Evolutionary conservation across 306 rosid genomes (phyloP).

Genomic region (Oemleria cerasiformis): DNA sequence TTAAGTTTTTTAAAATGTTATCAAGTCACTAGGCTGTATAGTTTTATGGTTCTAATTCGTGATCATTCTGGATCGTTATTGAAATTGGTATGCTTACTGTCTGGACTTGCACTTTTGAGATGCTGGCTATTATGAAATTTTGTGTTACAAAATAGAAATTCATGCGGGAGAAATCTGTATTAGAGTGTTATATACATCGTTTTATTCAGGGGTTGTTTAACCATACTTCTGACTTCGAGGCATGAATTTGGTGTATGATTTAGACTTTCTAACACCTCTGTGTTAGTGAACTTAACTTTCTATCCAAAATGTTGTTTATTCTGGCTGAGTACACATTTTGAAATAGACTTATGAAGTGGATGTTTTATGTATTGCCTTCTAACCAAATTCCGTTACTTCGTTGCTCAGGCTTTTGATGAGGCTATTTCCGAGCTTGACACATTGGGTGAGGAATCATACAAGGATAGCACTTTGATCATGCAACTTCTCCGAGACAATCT

Average conservation of each 20-base stretch:
- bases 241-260: neutral
- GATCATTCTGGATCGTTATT: neutral
- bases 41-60: neutral
- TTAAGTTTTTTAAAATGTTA: neutral
- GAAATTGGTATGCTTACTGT: neutral
- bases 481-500: slow-evolving; percentile 95
- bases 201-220: neutral
- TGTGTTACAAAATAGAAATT: neutral
- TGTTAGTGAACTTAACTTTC: neutral
- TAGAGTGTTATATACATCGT: neutral
- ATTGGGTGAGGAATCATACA: slow-evolving; percentile 93
- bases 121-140: neutral
- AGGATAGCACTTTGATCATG: slow-evolving; percentile 96
- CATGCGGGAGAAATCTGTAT: neutral
- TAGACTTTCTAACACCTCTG: neutral
- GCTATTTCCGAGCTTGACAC: slow-evolving; percentile 93
- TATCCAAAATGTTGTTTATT: neutral
- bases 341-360: neutral
- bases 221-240: neutral
- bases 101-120: neutral
- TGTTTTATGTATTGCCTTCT: neutral
- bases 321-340: neutral
- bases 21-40: neutral
- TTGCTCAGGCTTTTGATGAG: slow-evolving; percentile 83
- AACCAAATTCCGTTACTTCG: neutral